Evolutionary conservation across 2,329 filamentous ascomycete species (phyloP), one percentile per base, ranked within the genome.

Genomic region (Neoscytalidium dimidiatum): DNA sequence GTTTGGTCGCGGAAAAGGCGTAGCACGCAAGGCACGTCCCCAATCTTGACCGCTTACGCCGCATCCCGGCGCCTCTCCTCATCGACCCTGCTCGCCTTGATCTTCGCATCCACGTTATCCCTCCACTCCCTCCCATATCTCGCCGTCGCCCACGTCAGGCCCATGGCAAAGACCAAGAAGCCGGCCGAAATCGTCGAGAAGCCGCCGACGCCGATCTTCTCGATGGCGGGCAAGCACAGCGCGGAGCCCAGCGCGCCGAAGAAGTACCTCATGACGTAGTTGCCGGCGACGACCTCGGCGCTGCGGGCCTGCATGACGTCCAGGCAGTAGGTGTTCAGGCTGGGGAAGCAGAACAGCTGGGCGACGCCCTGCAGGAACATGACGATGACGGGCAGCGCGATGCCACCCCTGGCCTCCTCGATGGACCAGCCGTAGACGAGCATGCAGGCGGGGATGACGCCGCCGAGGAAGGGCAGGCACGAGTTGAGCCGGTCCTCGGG

Each of bases 191-290:
- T 88, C 1, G 91, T 93, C 51, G 85, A 88, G 74, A 93, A 94
- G 90, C 91, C 94, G 0, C 92, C 92, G 0, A 94, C 88, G 3
- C 92, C 92, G 63, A 95, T 89, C 31, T 77, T 79, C 66, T 92
- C 81, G n/a, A 93, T 84, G 0, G 88, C 90, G 0, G 92, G 92
- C 64, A 95, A 80, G 63, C 91, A 91, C 1, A 87, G 85, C 0
- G 90, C 91, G 2, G 88, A 90, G 0, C 87, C 90, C 4, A 86
- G 77, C 11, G 90, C 91, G 0, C 88, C 91, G 69, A 93, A 90
- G 5, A 92, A 73, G 75, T 94, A 95, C 5, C 92, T 83, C 58
- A 91, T 82, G 71, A 92, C 87, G 75, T 94, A 95, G 75, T 94
- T 95, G 0, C 90, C 90, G 0, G 91, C 90, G 48, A 92, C 86